phyloP scores from a whole-genome alignment of 306 rosid genomes.

The Biancaea sappan region DNA sequence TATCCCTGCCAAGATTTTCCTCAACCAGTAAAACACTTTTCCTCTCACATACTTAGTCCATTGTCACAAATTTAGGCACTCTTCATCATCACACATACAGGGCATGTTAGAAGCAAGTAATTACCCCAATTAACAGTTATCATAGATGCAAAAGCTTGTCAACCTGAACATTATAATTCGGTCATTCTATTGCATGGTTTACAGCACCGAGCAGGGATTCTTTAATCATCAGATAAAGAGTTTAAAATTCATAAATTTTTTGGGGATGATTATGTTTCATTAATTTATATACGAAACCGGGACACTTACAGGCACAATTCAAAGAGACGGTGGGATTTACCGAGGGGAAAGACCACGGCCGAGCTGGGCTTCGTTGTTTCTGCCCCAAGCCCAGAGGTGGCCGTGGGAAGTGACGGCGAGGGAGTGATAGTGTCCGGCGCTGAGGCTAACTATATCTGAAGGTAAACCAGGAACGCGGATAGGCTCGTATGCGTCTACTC shows the following conservation, averaged over 20 bases:
- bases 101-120: not conserved
- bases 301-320: not conserved
- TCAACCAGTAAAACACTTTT: conserved; percentile 28
- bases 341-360: conserved; percentile 68
- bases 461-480: conserved; percentile 61
- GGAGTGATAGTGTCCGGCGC: conserved; percentile 89
- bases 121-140: not conserved
- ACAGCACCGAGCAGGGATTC: not conserved
- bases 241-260: not conserved
- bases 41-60: not conserved
- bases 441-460: conserved; percentile 49
- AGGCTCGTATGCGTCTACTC: conserved; percentile 75
- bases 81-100: not conserved
- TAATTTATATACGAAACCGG: not conserved
- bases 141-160: not conserved
- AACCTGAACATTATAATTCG: not conserved
- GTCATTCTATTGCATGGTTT: not conserved
- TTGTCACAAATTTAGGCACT: not conserved
- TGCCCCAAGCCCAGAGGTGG: conserved; percentile 88
- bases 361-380: conserved; percentile 85
- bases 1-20: conserved; percentile 48
- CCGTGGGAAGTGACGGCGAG: conserved; percentile 68
- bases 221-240: not conserved
- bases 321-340: conserved; percentile 27
- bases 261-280: not conserved